Evolutionary conservation across 2,329 filamentous ascomycete species (phyloP).

Genomic region (Aspergillus proliferans): DNA sequence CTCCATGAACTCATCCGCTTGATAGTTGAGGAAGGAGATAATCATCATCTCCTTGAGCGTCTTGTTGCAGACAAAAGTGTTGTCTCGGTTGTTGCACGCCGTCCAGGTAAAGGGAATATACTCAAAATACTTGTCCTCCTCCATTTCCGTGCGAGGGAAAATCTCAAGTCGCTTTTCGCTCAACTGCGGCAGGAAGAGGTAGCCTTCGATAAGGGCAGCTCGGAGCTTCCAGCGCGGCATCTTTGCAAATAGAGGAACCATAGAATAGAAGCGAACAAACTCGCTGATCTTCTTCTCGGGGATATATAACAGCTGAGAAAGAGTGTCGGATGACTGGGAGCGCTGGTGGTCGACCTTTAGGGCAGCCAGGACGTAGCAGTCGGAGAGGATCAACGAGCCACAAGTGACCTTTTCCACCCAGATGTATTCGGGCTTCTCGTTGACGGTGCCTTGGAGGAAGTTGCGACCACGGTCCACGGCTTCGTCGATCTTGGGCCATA

Average conservation of each 20-base stretch:
- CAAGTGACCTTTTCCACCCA: conserved; percentile 20
- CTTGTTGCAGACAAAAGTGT: conserved; percentile 3
- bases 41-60: conserved; percentile 23
- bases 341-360: conserved; percentile 9
- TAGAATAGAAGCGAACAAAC: neutral
- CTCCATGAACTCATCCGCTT: conserved; percentile 23
- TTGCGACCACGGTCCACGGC: neutral
- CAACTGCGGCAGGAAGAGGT: conserved; percentile 4
- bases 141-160: conserved; percentile 9
- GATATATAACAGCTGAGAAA: neutral
- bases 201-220: conserved; percentile 4
- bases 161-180: conserved; percentile 5
- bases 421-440: conserved; percentile 8
- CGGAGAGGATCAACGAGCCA: conserved; percentile 12
- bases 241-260: conserved; percentile 1
- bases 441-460: neutral
- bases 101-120: conserved; percentile 23
- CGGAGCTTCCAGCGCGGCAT: neutral
- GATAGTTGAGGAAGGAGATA: conserved; percentile 19
- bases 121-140: conserved; percentile 18
- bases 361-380: conserved; percentile 25
- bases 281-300: neutral
- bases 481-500: neutral
- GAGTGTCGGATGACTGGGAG: conserved; percentile 7
- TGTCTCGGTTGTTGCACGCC: conserved; percentile 9